A percentile compares a stretch with the other conserved stretches of the same genome.
phyloP scores from a whole-genome alignment of 176 grass and related monocot genomes.

The Elaeis guineensis region DNA sequence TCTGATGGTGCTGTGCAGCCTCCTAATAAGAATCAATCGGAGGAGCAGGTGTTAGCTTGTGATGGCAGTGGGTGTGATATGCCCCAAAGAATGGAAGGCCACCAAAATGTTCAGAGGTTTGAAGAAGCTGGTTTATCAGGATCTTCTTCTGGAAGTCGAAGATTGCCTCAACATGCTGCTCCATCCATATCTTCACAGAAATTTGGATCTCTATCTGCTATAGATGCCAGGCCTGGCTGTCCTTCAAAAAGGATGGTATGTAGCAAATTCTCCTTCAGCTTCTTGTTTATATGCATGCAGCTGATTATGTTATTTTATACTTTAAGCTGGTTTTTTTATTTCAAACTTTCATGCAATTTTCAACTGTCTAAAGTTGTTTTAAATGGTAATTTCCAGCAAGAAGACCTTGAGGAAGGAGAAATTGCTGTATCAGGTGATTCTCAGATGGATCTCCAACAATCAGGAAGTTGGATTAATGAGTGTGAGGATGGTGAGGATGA shows the following conservation, averaged over 20 bases:
- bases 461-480: conserved; percentile 74
- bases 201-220: conserved; percentile 70
- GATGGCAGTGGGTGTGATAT: conserved; percentile 27
- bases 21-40: conserved; percentile 37
- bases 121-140: conserved; percentile 79
- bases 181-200: conserved; percentile 72
- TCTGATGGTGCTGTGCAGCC: conserved; percentile 34
- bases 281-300: too few relatives aligned
- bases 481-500: conserved; percentile 84
- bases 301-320: too few relatives aligned
- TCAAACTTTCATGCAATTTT: too few relatives aligned
- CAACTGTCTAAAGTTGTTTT: background rate
- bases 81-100: conserved; percentile 25
- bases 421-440: conserved; percentile 92
- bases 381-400: conserved; percentile 42
- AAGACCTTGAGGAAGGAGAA: conserved; percentile 97
- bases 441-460: conserved; percentile 75
- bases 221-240: conserved; percentile 40
- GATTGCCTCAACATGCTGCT: conserved; percentile 48
- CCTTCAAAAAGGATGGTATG: conserved; percentile 51
- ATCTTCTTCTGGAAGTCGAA: conserved; percentile 83
- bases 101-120: conserved; percentile 31
- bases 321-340: too few relatives aligned
- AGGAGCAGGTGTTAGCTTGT: conserved; percentile 23
- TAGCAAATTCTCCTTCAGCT: background rate